A percentile compares a stretch with the other conserved stretches of the same genome.
Evolutionary conservation across 106 monocot genomes (phyloP).

Genomic region (Dioscorea alata): DNA sequence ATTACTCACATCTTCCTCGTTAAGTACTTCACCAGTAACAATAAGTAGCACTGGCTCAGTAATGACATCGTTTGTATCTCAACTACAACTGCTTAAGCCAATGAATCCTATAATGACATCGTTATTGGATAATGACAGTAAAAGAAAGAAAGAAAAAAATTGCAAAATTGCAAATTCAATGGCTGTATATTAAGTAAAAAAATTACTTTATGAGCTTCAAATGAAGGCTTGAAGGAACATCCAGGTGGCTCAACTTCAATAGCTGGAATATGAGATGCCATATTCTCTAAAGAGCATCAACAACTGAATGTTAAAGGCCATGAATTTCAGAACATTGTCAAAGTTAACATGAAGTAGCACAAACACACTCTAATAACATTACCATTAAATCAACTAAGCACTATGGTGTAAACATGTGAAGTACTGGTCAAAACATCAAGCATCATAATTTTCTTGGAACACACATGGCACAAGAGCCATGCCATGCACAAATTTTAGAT

Average conservation of each 20-base stretch:
- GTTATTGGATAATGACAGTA: background rate
- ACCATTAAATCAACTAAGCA: too few species aligned
- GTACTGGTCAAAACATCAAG: too few species aligned
- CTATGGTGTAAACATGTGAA: too few species aligned
- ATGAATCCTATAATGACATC: constrained; percentile 52
- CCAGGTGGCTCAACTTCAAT: constrained; percentile 88
- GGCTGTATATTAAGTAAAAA: too few species aligned
- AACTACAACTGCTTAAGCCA: constrained; percentile 91
- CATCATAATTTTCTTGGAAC: too few species aligned
- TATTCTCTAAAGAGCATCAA: constrained; percentile 26
- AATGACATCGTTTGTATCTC: constrained; percentile 89
- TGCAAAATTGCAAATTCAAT: background rate
- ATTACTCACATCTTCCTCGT: constrained; percentile 76
- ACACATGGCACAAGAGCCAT: too few species aligned
- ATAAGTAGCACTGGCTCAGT: constrained; percentile 60
- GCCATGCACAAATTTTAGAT: too few species aligned
- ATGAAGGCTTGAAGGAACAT: constrained; percentile 94
- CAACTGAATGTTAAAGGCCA: background rate
- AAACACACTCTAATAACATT: too few species aligned
- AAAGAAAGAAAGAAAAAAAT: too few species aligned
- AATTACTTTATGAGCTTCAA: constrained; percentile 91
- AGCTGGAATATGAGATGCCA: constrained; percentile 62
- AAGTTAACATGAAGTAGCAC: too few species aligned
- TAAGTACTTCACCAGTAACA: constrained; percentile 48
- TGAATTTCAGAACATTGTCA: too few species aligned